Base-by-base conservation (phyloP, 352 stramenopile genomes). In the Phytophthora foliorum region DNA sequence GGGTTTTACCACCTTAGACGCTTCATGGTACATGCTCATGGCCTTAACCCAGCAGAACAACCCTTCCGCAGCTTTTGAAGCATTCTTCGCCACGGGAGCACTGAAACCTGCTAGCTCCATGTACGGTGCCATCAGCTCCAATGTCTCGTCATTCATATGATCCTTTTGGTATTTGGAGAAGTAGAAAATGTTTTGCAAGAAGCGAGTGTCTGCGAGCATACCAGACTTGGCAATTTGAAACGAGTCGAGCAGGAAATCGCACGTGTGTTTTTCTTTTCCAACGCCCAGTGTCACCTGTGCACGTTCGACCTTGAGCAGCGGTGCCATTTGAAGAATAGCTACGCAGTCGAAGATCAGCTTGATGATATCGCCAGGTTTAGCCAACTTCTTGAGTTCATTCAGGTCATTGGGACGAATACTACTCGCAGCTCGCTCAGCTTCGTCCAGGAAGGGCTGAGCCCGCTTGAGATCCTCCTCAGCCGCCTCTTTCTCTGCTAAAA, bases 321-420 rank as follows among this genome's bases (percentile, higher is more conserved):
- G 89, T 44, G 84, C 83, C 85, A 97, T 96, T 59, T 97, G 90
- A 50, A 98, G 67, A 14, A 98, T 81, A 8, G 81, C 78, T 0
- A 98, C 93, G 57, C 90, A 94, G 75, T 98, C 93, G 59, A 98
- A 97, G 49, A 98, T 97, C 6, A 98, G 74, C 44, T 97, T 97
- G 76, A 98, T 98, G 45, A 98, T 94, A 53, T 98, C 90, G 0
- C 86, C 86, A 0, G 93, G 92, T 62, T 97, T 98, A 7, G 86
- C 80, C 13, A 98, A 74, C 52, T 97, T 98, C 69, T 98, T 98
- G 19, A 98, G 74, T 63, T 98, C 93, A 62, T 95, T 97, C 51
- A 98, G 57, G 67, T 97, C 93, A 60, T 94, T 95, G 1, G 92
- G 83, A 45, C 94, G 94, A 69, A 98, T 97, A 57, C 77, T 92